These are phyloP conservation scores for Mrakia gelida DNA, from an alignment of 768 basidiomycete species.

Conservation along the genomic window DNA sequence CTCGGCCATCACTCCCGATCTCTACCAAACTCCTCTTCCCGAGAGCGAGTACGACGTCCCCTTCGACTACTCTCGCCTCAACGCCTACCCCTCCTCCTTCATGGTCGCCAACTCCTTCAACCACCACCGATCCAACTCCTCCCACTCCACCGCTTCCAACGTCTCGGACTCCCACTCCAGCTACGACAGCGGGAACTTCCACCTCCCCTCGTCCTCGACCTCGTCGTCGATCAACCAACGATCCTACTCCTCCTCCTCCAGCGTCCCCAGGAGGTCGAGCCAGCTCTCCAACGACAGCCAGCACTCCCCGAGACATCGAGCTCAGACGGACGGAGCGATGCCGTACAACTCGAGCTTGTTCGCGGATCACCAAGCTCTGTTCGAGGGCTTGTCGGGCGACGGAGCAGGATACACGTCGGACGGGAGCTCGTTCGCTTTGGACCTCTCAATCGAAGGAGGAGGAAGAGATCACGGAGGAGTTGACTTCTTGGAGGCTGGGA, in stretches of 20 bases:
- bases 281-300: not conserved
- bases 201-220: not conserved
- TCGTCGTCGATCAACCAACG: too few relatives aligned
- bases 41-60: not conserved
- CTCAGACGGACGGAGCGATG: not conserved
- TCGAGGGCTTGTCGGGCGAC: not conserved
- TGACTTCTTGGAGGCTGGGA: not conserved
- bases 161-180: not conserved
- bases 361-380: not conserved
- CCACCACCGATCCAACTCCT: not conserved
- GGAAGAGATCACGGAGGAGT: not conserved
- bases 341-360: not conserved
- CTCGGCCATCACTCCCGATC: not conserved
- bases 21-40: not conserved
- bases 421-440: not conserved
- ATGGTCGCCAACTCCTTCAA: not conserved
- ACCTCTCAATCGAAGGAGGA: not conserved
- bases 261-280: not conserved
- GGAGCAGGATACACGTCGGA: not conserved
- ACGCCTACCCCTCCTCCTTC: not conserved
- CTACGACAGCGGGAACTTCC: not conserved
- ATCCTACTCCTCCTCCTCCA: too few relatives aligned
- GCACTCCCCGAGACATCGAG: not conserved
- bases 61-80: not conserved
- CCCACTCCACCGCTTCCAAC: conserved; percentile 5